Percentiles rank a stretch among this genome's conserved stretches.
phyloP scores from a whole-genome alignment of 768 basidiomycete genomes.

The Lactarius hengduanensis region DNA sequence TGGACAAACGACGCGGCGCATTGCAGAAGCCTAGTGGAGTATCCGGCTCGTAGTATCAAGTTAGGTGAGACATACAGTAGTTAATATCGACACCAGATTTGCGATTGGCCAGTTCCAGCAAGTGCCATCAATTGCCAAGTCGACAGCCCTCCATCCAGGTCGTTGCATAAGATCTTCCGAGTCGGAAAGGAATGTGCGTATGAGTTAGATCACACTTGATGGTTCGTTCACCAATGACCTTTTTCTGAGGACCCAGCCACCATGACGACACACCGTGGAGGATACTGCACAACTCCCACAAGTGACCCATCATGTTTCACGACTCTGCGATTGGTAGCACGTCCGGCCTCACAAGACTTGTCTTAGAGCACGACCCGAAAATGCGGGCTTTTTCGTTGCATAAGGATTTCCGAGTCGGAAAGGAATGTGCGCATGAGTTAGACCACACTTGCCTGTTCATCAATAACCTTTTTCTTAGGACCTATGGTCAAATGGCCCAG shows the following conservation, averaged over 20 bases:
- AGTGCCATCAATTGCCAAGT: neutral
- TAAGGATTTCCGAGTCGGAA: no score
- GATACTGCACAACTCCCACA: neutral
- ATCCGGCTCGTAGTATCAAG: no score
- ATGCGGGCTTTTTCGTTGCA: neutral
- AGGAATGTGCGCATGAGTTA: neutral
- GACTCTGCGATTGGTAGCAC: neutral
- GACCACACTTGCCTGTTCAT: neutral
- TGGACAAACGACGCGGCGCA: neutral
- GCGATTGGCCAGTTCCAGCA: no score
- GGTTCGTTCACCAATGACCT: neutral
- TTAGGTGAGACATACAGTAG: neutral
- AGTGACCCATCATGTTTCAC: no score
- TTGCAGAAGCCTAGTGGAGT: neutral
- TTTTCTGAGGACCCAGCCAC: neutral
- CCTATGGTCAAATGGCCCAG: neutral
- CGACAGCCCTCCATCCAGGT: no score
- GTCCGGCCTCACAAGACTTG: neutral
- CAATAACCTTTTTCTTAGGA: neutral
- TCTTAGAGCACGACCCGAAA: neutral
- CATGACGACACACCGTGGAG: no score
- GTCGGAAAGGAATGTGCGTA: no score
- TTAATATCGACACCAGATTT: neutral
- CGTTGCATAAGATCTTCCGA: neutral
- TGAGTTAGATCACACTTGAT: neutral